Percentiles rank a stretch among this genome's conserved stretches.
phyloP scores from a whole-genome alignment of 2,329 filamentous ascomycete genomes.

The Talaromyces sp. region DNA sequence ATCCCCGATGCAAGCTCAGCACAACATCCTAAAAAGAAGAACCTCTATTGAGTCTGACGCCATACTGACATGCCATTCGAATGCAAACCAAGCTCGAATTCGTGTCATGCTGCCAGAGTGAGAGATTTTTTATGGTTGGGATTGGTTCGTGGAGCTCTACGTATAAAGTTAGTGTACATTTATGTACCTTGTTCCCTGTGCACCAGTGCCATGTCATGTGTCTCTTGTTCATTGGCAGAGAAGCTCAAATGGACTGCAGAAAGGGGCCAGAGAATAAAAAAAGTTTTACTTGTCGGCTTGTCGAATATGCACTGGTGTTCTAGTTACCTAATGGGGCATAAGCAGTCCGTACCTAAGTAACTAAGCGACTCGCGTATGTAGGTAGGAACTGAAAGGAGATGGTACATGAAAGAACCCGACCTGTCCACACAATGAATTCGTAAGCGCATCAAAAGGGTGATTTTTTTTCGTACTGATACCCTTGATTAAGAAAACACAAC shows the following conservation, averaged over 20 bases:
- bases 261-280: neutral
- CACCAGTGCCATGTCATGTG: conserved; percentile 1
- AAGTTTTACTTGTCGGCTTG: neutral
- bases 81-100: neutral
- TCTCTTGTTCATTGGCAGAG: conserved; percentile 1
- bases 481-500: neutral
- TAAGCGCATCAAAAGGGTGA: neutral
- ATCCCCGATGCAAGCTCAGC: neutral
- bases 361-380: neutral
- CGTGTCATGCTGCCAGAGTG: neutral
- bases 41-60: neutral
- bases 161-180: neutral
- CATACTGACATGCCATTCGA: neutral
- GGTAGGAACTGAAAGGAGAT: neutral
- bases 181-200: conserved; percentile 1
- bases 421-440: neutral
- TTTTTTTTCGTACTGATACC: neutral
- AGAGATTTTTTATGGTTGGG: neutral
- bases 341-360: no score
- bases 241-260: neutral
- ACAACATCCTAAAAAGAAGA: neutral
- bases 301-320: neutral
- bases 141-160: neutral
- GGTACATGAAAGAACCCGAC: conserved; percentile 1
- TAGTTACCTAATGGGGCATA: neutral